Conservation (phyloP, 164 flowering plant genomes). For the Umbellularia californica region DNA sequence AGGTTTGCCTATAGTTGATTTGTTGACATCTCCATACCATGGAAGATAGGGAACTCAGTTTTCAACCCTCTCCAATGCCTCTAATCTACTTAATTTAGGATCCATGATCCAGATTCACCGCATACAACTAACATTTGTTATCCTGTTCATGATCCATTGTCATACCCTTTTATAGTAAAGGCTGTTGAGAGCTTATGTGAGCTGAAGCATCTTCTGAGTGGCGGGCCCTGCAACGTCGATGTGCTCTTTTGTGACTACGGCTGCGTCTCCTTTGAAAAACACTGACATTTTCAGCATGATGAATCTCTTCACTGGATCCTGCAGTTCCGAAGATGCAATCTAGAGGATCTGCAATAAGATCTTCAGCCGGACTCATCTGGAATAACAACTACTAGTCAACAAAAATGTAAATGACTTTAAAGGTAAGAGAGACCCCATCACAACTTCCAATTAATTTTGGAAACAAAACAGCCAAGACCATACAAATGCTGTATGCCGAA, state of each 20-base stretch:
- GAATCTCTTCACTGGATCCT: slow-evolving; percentile 29
- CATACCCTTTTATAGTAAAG: not conserved
- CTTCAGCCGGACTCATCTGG: slow-evolving; percentile 27
- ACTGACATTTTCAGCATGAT: slow-evolving; percentile 18
- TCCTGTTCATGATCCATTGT: not conserved
- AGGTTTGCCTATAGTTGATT: no score
- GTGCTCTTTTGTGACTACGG: slow-evolving; percentile 39
- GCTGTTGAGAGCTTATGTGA: not conserved
- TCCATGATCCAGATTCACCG: not conserved
- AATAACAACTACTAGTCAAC: not conserved
- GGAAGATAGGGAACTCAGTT: not conserved
- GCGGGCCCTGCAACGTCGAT: slow-evolving; percentile 33
- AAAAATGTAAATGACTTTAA: not conserved
- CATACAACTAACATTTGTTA: not conserved
- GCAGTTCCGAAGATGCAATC: slow-evolving; percentile 47
- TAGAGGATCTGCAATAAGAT: slow-evolving; percentile 34
- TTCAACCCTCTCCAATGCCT: not conserved
- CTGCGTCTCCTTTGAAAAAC: slow-evolving; percentile 19
- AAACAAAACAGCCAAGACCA: not conserved
- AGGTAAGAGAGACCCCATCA: not conserved
- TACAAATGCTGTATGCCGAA: no score
- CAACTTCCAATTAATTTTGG: not conserved
- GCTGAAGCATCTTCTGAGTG: slow-evolving; percentile 8
- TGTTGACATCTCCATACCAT: not conserved
- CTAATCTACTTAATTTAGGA: not conserved